A percentile compares a stretch with the other conserved stretches of the same genome.
These are phyloP conservation scores for Ogataea ganodermae DNA, from an alignment of 805 yeast species.

Conservation along the genomic window DNA sequence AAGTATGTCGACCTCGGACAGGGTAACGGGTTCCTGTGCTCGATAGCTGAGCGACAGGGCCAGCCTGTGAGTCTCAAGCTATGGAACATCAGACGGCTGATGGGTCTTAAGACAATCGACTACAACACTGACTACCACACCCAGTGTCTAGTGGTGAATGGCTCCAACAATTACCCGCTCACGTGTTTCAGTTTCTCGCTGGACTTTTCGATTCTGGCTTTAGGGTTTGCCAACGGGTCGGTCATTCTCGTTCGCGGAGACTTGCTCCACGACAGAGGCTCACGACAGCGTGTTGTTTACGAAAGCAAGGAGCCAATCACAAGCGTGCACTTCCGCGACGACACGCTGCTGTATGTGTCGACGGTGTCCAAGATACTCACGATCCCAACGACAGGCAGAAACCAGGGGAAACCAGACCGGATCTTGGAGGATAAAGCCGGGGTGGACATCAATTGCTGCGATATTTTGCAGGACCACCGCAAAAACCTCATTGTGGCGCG, in stretches of 20 bases:
- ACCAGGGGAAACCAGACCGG: constrained; percentile 60
- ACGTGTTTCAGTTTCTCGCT: constrained; percentile 59
- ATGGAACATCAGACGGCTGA: constrained; percentile 66
- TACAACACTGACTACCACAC: constrained; percentile 52
- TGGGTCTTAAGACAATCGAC: constrained; percentile 35
- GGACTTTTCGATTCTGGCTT: constrained; percentile 63
- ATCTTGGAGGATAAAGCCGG: constrained; percentile 50
- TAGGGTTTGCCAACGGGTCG: constrained; percentile 84
- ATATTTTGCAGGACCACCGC: constrained; percentile 30
- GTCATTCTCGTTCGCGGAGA: constrained; percentile 87
- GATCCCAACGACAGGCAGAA: constrained; percentile 76
- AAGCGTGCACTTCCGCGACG: constrained; percentile 60
- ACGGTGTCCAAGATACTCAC: constrained; percentile 74
- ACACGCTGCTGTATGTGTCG: constrained; percentile 62
- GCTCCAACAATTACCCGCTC: constrained; percentile 76
- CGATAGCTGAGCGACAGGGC: constrained; percentile 77
- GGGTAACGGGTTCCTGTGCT: constrained; percentile 50
- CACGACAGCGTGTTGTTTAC: constrained; percentile 79
- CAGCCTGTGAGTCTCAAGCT: constrained; percentile 65
- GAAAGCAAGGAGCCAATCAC: constrained; percentile 81
- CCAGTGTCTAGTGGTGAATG: constrained; percentile 63
- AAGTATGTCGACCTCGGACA: constrained; percentile 38
- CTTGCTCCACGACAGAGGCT: constrained; percentile 81
- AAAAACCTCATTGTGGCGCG: constrained; percentile 60
- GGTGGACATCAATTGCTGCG: constrained; percentile 51